A percentile compares a stretch with the other conserved stretches of the same genome.
Conservation (phyloP, 805 yeast genomes). For the Ascoidea rubescens region DNA sequence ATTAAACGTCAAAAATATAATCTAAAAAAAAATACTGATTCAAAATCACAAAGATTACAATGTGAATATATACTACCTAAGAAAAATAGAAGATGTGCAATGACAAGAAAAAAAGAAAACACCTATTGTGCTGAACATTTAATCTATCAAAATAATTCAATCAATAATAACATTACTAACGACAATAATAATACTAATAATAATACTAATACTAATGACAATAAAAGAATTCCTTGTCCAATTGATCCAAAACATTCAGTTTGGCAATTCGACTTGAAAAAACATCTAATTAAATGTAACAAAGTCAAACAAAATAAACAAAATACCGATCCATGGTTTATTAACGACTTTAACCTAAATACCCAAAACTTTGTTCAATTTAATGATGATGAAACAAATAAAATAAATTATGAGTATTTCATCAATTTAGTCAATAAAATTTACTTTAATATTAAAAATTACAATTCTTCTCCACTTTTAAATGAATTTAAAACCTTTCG, state of each 20-base stretch:
- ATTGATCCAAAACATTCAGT: constrained; percentile 63
- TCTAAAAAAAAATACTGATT: too few species aligned
- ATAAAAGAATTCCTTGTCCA: constrained; percentile 56
- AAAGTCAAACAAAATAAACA: constrained; percentile 21
- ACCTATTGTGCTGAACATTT: constrained; percentile 54
- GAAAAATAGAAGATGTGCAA: constrained; percentile 44
- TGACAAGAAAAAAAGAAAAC: constrained; percentile 37
- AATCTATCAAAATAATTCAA: constrained; percentile 1
- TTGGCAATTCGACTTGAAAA: constrained; percentile 40
- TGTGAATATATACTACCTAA: constrained; percentile 35
- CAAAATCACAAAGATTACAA: constrained; percentile 9
- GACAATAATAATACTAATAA: constrained; percentile 10
- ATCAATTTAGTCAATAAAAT: constrained; percentile 23
- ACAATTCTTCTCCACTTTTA: constrained; percentile 1
- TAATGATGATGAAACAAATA: constrained; percentile 6
- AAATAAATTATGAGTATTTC: constrained; percentile 16
- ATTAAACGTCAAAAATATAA: too few species aligned
- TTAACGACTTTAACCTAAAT: not conserved
- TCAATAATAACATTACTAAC: not conserved
- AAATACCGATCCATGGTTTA: constrained; percentile 36
- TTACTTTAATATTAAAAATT: constrained; percentile 19
- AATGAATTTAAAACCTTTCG: constrained; percentile 11
- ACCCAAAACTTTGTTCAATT: not conserved
- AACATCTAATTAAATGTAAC: constrained; percentile 52
- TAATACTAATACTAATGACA: constrained; percentile 15